These are phyloP conservation scores for Solanum medicagineum DNA, from an alignment of 257 asterid genomes.

Conservation along the genomic window DNA sequence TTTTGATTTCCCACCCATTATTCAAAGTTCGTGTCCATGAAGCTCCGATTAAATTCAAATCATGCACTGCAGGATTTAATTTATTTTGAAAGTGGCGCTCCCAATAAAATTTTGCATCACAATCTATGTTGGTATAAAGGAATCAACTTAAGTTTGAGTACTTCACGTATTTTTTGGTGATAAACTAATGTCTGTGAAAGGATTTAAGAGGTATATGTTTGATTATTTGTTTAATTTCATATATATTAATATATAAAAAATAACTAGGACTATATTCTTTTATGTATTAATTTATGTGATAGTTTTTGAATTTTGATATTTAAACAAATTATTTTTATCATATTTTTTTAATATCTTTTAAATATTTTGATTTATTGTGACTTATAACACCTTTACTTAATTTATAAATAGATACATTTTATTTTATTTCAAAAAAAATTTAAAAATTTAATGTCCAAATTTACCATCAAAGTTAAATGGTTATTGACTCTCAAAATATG, in stretches of 20 bases:
- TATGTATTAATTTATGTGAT: rapidly evolving
- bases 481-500: too few species aligned
- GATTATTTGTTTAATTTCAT: background rate
- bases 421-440: too few species aligned
- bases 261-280: background rate
- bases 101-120: too few species aligned
- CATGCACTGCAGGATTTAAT: rapidly evolving
- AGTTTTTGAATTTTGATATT: rapidly evolving
- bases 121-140: too few species aligned
- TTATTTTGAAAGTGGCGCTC: rapidly evolving
- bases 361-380: too few species aligned
- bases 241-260: background rate
- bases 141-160: background rate
- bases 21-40: rapidly evolving
- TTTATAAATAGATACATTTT: background rate
- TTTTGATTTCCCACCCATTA: too few species aligned
- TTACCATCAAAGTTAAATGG: too few species aligned
- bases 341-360: background rate
- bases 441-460: too few species aligned
- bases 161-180: background rate
- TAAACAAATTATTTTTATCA: background rate
- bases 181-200: background rate
- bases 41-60: too few species aligned
- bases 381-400: too few species aligned
- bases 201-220: background rate